These are phyloP conservation scores for Erigeron philadelphicus DNA, from an alignment of 140 eudicot genomes.

Conservation along the genomic window DNA sequence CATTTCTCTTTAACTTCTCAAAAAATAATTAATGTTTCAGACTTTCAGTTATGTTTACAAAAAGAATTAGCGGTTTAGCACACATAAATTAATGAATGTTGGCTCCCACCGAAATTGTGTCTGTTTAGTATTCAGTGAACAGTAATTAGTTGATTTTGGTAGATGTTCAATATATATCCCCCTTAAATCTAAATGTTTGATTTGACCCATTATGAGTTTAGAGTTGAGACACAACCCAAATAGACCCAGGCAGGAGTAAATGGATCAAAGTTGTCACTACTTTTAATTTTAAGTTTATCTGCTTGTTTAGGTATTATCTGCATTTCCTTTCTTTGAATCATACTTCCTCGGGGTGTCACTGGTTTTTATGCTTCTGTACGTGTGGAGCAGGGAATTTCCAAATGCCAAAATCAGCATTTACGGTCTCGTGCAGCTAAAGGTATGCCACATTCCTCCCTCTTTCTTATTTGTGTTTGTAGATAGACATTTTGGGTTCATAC, in stretches of 20 bases:
- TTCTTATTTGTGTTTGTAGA: too few species aligned
- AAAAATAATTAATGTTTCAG: too few species aligned
- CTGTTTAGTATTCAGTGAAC: too few species aligned
- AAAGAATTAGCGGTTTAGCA: too few species aligned
- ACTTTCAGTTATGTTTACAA: too few species aligned
- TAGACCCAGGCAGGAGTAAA: neutral
- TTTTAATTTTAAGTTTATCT: neutral
- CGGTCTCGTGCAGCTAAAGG: slow-evolving; percentile 79
- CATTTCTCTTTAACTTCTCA: too few species aligned
- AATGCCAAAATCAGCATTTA: slow-evolving; percentile 62
- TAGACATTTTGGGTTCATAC: too few species aligned
- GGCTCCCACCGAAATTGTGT: too few species aligned
- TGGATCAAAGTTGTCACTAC: neutral
- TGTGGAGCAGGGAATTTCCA: slow-evolving; percentile 90
- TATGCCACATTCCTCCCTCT: slow-evolving; percentile 13
- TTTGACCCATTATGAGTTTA: neutral
- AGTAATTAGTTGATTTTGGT: too few species aligned
- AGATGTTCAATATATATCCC: too few species aligned
- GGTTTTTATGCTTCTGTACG: slow-evolving; percentile 84
- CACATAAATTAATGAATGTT: too few species aligned
- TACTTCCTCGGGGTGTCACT: slow-evolving; percentile 70
- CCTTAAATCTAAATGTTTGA: neutral
- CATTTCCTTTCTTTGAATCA: slow-evolving; percentile 46
- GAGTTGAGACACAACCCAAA: neutral
- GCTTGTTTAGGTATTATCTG: slow-evolving; percentile 51